Evolutionary conservation across 441 rosid species (phyloP), one percentile per base, ranked within the genome.

Genomic region (Populus hybrid): DNA sequence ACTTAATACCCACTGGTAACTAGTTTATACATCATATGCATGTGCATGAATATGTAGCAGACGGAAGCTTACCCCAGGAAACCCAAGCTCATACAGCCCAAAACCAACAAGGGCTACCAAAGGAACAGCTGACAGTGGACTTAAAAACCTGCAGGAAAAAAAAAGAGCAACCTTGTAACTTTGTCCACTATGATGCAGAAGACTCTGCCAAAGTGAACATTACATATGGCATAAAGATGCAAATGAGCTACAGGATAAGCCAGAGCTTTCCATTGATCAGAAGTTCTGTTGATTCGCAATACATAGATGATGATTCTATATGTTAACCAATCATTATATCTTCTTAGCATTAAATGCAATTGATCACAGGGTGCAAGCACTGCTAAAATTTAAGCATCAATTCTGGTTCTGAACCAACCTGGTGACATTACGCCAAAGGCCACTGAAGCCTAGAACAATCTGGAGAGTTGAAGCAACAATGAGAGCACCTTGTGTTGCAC

Each of bases 371-470:
- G 61, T 71, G 6, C 35, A 76, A 69, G 12, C 11, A 61, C 24
- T 36, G 61, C 16, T 64, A 11, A 42, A 75, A 59, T 65, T 72
- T 59, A 61, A 76, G 68, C 28, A 70, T 38, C n/a, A 74, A 59
- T 75, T 45, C 33, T 29, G 64, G 35, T 45, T 79, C 74, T 53
- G 79, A 71, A 84, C 88, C 72, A 73, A 93, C 99, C 98, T 92
- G 36, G 91, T 45, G 64, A 95, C 96, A 65, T 95, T 95, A 35
- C 98, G 94, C 99, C 99, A 95, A 77, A 95, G 97, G 71, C 98
- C 98, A 83, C 99, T 95, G 87, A 93, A 95, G 61, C 99, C 99
- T 29, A 95, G 93, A 72, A 92, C 93, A 86, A 95, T 95, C 83
- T 95, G 98, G 76, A 95, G 97, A 63, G 94, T 90, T 53, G 99